Evolutionary conservation across 441 rosid genomes (phyloP).

Genomic region (Erodium texanum): DNA sequence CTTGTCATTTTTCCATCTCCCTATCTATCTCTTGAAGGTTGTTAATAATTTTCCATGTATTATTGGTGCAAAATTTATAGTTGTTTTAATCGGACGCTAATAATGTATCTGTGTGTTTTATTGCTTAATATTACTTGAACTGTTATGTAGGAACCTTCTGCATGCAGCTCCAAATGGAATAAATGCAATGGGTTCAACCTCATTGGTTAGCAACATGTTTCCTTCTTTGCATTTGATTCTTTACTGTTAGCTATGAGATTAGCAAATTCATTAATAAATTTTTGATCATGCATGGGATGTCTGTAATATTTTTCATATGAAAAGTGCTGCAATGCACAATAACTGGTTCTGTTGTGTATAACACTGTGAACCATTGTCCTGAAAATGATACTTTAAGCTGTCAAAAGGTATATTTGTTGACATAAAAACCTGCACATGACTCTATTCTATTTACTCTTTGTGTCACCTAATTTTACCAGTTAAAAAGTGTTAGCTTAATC

Average conservation of each 20-base stretch:
- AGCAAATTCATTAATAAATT: not conserved
- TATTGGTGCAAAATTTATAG: too few relatives aligned
- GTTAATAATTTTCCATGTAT: too few relatives aligned
- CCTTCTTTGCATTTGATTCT: not conserved
- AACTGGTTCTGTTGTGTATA: not conserved
- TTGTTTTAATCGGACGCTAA: too few relatives aligned
- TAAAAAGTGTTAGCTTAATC: too few relatives aligned
- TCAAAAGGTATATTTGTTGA: not conserved
- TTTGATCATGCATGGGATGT: not conserved
- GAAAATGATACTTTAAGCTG: not conserved
- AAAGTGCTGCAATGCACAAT: not conserved
- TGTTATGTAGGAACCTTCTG: conserved; percentile 30
- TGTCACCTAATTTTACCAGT: too few relatives aligned
- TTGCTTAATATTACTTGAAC: conserved; percentile 9
- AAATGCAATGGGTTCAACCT: conserved; percentile 37
- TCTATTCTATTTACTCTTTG: too few relatives aligned
- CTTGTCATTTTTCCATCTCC: not conserved
- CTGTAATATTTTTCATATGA: not conserved
- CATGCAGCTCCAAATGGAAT: conserved; percentile 35
- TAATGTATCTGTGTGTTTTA: not conserved
- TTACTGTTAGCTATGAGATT: not conserved
- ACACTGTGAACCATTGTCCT: not conserved
- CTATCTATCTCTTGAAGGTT: too few relatives aligned
- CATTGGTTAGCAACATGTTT: conserved; percentile 42
- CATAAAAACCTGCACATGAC: not conserved